Evolutionary conservation across 352 stramenopile species (phyloP).

Genomic region (Phytophthora kernoviae): DNA sequence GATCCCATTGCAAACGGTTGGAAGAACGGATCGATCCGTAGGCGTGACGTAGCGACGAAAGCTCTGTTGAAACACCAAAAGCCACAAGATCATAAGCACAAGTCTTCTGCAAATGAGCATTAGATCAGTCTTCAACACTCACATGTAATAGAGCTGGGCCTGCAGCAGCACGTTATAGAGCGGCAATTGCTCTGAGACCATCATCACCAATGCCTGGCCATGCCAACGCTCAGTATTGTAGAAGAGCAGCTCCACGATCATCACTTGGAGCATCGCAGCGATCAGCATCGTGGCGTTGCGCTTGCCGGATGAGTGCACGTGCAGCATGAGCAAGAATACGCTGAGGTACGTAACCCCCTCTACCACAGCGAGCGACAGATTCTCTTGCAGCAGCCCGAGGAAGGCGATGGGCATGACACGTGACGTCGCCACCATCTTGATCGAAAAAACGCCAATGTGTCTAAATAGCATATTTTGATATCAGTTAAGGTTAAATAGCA

Average conservation of each 20-base stretch:
- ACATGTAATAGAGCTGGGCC: constrained; percentile 85
- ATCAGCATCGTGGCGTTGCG: constrained; percentile 70
- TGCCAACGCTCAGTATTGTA: constrained; percentile 72
- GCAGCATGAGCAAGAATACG: constrained; percentile 72
- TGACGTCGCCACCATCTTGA: constrained; percentile 39
- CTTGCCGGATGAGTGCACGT: constrained; percentile 78
- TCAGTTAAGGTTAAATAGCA: not conserved
- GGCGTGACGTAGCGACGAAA: constrained; percentile 68
- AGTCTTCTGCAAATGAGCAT: not conserved
- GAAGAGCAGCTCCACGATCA: constrained; percentile 69
- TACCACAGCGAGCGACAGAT: constrained; percentile 70
- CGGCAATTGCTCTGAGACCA: constrained; percentile 55
- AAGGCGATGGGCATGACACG: constrained; percentile 69
- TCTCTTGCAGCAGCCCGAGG: constrained; percentile 78
- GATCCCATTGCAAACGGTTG: constrained; percentile 73
- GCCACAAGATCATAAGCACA: not conserved
- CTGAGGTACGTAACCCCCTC: constrained; percentile 63
- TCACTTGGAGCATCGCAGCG: constrained; percentile 51
- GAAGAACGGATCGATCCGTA: constrained; percentile 76
- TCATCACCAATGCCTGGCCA: constrained; percentile 72
- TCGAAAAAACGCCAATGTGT: constrained; percentile 8
- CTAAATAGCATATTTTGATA: not conserved
- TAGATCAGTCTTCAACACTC: constrained; percentile 4
- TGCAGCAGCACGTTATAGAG: constrained; percentile 72
- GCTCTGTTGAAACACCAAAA: constrained; percentile 37